A percentile compares a stretch with the other conserved stretches of the same genome.
phyloP scores from a whole-genome alignment of 2,329 filamentous ascomycete species.

The Pseudofabraea citricarpa region DNA sequence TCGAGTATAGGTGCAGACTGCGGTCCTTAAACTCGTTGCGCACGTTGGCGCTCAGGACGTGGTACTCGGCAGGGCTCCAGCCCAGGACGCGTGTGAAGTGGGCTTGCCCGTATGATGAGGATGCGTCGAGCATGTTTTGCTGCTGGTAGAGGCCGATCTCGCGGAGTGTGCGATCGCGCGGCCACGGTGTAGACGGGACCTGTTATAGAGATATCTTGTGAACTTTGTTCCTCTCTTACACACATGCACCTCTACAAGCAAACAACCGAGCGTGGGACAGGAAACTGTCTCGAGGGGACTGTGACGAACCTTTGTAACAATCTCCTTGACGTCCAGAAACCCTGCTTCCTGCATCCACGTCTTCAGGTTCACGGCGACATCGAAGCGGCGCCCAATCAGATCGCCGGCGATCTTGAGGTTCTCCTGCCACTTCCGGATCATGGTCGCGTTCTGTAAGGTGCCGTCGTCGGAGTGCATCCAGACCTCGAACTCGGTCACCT shows the following conservation, averaged over 20 bases:
- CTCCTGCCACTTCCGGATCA: conserved; percentile 14
- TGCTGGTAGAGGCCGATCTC: conserved; percentile 30
- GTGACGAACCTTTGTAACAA: conserved; percentile 7
- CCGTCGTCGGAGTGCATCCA: conserved; percentile 12
- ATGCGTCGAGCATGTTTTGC: conserved; percentile 16
- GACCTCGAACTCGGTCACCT: conserved; percentile 20
- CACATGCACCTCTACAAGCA: too few species aligned
- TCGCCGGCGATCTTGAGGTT: conserved; percentile 24
- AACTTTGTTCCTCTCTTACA: neutral
- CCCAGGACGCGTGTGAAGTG: conserved; percentile 25
- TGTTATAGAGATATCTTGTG: neutral
- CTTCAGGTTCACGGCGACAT: conserved; percentile 12
- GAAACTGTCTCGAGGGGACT: neutral
- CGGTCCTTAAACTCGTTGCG: conserved; percentile 25
- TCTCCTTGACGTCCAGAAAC: conserved; percentile 26
- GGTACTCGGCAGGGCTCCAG: conserved; percentile 23
- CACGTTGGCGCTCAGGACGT: conserved; percentile 24
- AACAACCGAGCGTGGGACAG: neutral
- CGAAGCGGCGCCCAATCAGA: conserved; percentile 27
- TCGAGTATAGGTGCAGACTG: conserved; percentile 27
- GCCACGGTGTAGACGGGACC: conserved; percentile 28
- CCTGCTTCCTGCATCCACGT: conserved; percentile 30
- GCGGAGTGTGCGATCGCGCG: conserved; percentile 30
- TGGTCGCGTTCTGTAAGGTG: conserved; percentile 1
- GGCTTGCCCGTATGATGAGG: conserved; percentile 11